Conservation (phyloP, 73 alveolate species). For the Stentor coeruleus region DNA sequence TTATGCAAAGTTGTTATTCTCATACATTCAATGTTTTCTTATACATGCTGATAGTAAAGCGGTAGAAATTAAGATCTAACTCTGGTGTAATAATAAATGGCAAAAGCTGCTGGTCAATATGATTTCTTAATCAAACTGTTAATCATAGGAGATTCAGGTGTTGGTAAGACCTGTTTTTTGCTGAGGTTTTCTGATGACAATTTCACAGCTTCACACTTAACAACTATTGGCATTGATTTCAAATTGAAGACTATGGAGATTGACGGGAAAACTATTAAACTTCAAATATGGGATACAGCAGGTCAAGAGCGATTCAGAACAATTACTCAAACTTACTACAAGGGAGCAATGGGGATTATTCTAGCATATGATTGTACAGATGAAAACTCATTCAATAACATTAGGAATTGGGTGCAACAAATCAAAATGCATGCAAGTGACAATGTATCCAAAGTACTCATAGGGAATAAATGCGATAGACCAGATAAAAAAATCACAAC, state of each 20-base stretch:
- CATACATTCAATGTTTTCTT: no score
- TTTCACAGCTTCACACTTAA: constrained; percentile 42
- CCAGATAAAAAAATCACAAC: constrained; percentile 42
- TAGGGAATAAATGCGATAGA: constrained; percentile 51
- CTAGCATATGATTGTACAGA: constrained; percentile 31
- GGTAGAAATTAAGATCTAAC: no score
- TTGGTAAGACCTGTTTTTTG: constrained; percentile 32
- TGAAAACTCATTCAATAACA: constrained; percentile 6
- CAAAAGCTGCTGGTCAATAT: no score
- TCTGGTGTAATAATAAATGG: no score
- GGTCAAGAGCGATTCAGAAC: constrained; percentile 40
- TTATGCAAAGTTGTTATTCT: no score
- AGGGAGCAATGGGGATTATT: constrained; percentile 34
- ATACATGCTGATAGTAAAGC: no score
- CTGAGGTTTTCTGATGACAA: constrained; percentile 39
- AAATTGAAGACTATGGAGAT: constrained; percentile 37
- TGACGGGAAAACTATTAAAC: constrained; percentile 49
- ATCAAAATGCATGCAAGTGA: constrained; percentile 38
- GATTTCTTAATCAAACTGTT: constrained; percentile 35
- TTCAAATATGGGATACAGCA: constrained; percentile 18
- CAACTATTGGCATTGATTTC: constrained; percentile 51
- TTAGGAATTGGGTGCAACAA: constrained; percentile 44
- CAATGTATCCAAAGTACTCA: constrained; percentile 30
- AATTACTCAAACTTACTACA: constrained; percentile 27
- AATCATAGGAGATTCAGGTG: constrained; percentile 42